A percentile compares a stretch with the other conserved stretches of the same genome.
These are phyloP conservation scores for Aspergillus sojae DNA, from an alignment of 2,329 filamentous ascomycete genomes.

Conservation along the genomic window DNA sequence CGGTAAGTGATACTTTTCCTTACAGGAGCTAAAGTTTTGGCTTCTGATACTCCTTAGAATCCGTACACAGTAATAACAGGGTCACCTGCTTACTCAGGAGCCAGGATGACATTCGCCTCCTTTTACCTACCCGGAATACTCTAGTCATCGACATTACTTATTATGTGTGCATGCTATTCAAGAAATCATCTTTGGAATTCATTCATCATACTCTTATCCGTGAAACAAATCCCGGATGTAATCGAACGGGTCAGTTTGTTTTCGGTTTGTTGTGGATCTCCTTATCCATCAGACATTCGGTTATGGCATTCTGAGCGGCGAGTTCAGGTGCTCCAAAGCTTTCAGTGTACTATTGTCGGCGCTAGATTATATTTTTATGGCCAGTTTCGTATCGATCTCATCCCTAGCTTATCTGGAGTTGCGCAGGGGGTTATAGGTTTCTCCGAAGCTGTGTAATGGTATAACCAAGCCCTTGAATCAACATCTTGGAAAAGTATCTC, in stretches of 20 bases:
- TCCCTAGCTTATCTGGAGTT: background rate
- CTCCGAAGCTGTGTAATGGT: background rate
- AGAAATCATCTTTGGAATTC: background rate
- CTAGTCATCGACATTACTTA: background rate
- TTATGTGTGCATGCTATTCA: background rate
- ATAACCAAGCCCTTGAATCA: background rate
- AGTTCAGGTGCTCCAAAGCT: background rate
- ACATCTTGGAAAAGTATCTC: background rate
- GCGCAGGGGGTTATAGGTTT: background rate
- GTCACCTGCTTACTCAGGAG: background rate
- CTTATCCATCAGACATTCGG: background rate
- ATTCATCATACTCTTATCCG: background rate
- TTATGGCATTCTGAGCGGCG: background rate
- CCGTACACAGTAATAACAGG: background rate
- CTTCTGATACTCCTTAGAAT: background rate
- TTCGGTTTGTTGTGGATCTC: background rate
- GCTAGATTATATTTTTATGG: background rate
- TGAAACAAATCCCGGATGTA: background rate
- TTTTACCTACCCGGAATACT: background rate
- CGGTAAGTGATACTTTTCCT: background rate
- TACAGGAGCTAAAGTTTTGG: background rate
- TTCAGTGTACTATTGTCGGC: background rate
- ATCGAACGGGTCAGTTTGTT: background rate
- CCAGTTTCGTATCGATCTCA: background rate
- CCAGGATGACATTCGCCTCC: no score